Conservation (phyloP, 1,284 basidiomycete genomes). For the Fomitopsis betulina region DNA sequence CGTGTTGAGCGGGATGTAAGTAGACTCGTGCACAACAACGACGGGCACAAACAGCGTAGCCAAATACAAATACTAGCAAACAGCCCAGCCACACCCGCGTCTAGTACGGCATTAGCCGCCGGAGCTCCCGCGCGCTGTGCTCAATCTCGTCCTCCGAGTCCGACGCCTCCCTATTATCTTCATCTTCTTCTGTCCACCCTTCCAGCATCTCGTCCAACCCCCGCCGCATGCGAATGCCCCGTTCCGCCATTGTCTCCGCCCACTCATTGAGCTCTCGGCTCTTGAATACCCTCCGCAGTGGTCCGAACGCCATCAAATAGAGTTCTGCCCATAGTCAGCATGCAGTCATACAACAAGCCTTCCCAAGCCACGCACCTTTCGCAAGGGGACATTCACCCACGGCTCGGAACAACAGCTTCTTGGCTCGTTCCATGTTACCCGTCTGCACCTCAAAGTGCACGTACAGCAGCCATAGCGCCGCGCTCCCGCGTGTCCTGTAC, state of each 20-base stretch:
- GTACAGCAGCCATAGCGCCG: constrained; percentile 74
- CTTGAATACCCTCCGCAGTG: constrained; percentile 66
- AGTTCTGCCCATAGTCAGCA: constrained; percentile 49
- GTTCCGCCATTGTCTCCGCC: constrained; percentile 78
- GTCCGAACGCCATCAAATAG: constrained; percentile 82
- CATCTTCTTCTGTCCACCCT: constrained; percentile 30
- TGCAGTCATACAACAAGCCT: constrained; percentile 2
- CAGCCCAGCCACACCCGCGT: constrained; percentile 1
- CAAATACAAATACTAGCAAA: constrained; percentile 15
- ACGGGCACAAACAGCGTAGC: constrained; percentile 3
- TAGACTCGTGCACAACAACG: no score
- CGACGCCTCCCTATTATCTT: constrained; percentile 24
- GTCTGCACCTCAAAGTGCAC: constrained; percentile 80
- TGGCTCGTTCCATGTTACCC: constrained; percentile 60
- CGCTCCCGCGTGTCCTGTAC: constrained; percentile 61
- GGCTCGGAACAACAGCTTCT: constrained; percentile 76
- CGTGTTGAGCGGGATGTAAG: neutral
- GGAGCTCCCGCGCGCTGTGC: constrained; percentile 50
- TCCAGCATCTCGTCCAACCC: constrained; percentile 62
- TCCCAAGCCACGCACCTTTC: constrained; percentile 51
- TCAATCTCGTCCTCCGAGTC: constrained; percentile 55
- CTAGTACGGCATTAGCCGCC: constrained; percentile 61
- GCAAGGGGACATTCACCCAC: constrained; percentile 76
- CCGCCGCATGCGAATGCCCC: constrained; percentile 68
- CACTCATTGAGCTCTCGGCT: constrained; percentile 63